Evolutionary conservation across 306 rosid genomes (phyloP), one percentile per base, ranked within the genome.

Genomic region (Corylus heterophylla): DNA sequence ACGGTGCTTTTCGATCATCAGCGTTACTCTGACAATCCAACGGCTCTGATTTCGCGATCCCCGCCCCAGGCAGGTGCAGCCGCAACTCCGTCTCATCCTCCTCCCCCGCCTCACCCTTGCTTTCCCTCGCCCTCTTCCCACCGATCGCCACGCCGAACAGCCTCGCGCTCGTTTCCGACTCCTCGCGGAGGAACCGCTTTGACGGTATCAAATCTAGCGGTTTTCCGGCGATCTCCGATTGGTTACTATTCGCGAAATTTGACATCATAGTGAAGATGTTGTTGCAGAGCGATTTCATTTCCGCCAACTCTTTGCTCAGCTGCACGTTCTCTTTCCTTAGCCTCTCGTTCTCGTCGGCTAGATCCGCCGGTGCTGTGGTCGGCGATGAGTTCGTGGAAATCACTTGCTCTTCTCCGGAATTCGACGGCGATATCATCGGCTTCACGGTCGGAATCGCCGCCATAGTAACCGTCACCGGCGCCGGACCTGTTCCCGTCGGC

Each of bases 311-410:
- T 76, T 88, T 93, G 45, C 80, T 85, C 1, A 95, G 83, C 77
- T 86, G 87, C 66, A 78, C 75, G 78, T 93, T 95, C 83, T 92
- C 97, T 68, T 83, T 90, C 75, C 92, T 88, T 55, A 95, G 77
- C 84, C 92, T 78, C 84, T 91, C 94, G 85, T 95, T 95, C 89
- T 92, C 98, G 80, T 91, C 94, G 1, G 90, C 42, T 52, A 93
- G 84, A 29, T 95, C 92, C 12, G 87, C 88, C 39, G 97, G 90
- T 12, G 83, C 89, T 47, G 77, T 66, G 12, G 80, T 49, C 76
- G 89, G 90, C 52, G 98, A 88, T 12, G 93, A 86, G 72, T 84
- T 86, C 12, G 94, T 84, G 1, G 97, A 89, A 11, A 87, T 72
- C 27, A 81, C 95, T 45, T 91, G 98, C 64, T 93, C 96, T 61